Evolutionary conservation across 345 rosid species (phyloP), one percentile per base, ranked within the genome.

Genomic region (Arabidopsis suecica): DNA sequence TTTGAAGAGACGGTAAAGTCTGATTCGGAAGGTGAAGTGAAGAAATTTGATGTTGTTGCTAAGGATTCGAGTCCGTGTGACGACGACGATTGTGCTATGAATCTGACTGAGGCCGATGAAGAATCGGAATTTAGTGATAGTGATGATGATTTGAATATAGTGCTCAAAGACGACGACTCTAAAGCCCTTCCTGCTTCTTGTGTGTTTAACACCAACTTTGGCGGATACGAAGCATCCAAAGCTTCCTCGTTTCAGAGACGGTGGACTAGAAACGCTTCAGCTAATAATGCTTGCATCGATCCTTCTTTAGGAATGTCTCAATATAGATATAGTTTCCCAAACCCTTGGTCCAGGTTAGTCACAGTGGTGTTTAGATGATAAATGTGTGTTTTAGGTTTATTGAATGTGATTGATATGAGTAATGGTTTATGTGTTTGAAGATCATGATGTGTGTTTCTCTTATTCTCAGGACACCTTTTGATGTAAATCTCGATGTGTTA

Each of bases 101-200:
- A 64, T 50, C 72, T 20, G 44, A 40, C 42, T 44, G 72, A 22
- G 16, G 48, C 47, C 28, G 40, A 20, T 34, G 54, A 57, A 50
- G 86, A 72, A 44, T 81, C 45, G 9, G 79, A 69, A 8, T 80
- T 33, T 53, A 86, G 86, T 63, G 91, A 87, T 18, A 84, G 91
- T 54, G 91, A 89, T 8, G 93, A 84, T 68, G 93, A 89, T 71
- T 78, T 91, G 72, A 85, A 85, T 56, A 91, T 89, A 14, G 85
- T 91, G 16, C 65, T 87, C 75, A 84, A 87, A 53, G 89, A 91
- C 22, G 95, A 83, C 45, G 88, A 83, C 70, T 79, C 84, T 25
- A 32, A 78, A 28, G 48, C 37, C 36, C 22, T 79, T 33, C 53
- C 64, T 7, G 78, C 20, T n/a, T 36, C 65, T 45, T 33, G 33